A percentile compares a stretch with the other conserved stretches of the same genome.
phyloP scores from a whole-genome alignment of 2,329 filamentous ascomycete species.

The Polytolypa hystricis region DNA sequence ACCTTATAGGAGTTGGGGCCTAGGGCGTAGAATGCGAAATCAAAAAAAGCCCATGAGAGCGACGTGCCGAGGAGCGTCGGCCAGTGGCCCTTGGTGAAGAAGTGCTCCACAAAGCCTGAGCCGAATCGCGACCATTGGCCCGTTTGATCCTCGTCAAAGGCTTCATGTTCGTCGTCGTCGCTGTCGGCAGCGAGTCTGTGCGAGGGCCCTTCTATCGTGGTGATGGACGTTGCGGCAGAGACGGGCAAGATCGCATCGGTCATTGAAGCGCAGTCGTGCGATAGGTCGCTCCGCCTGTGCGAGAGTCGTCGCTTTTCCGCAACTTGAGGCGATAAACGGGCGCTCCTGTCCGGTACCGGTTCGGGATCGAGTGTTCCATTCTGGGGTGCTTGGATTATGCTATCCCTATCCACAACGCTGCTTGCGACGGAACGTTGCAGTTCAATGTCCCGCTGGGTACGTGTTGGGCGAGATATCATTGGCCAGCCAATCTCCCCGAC shows the following conservation, averaged over 20 bases:
- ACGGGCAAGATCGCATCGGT: no score
- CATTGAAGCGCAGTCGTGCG: no score
- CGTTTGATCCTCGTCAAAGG: no score
- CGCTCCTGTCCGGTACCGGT: no score
- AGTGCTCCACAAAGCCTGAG: constrained; percentile 9
- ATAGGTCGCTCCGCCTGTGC: no score
- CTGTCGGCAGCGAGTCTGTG: not conserved
- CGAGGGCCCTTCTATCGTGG: not conserved
- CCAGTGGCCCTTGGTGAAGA: constrained; percentile 11
- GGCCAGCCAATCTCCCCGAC: constrained; percentile 3
- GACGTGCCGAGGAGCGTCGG: constrained; percentile 11
- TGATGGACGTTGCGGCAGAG: no score
- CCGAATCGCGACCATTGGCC: constrained; percentile 9
- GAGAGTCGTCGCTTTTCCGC: no score
- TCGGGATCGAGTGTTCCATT: not conserved
- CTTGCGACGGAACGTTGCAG: not conserved
- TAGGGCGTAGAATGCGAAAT: constrained; percentile 14
- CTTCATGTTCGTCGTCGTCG: not conserved
- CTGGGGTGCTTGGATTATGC: constrained; percentile 8
- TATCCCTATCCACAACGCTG: constrained; percentile 2
- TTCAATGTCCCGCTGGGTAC: not conserved
- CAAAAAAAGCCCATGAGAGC: constrained; percentile 12
- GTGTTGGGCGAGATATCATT: no score
- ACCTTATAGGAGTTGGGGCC: constrained; percentile 12
- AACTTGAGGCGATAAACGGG: no score